phyloP scores from a whole-genome alignment of 1,139 yeast genomes.

The Magnusiomyces ingens region DNA sequence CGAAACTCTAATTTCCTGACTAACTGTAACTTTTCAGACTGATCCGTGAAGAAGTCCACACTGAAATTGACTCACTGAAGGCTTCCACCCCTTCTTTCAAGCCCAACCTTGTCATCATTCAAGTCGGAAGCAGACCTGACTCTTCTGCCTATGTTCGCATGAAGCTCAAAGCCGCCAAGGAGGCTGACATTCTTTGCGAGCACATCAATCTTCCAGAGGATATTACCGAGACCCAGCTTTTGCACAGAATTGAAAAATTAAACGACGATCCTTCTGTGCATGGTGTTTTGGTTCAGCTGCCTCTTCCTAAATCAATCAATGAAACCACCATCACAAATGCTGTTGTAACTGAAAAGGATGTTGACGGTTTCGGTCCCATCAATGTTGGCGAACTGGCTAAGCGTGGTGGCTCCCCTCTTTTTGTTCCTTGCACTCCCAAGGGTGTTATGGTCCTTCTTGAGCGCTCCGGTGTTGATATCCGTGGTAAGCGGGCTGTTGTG shows the following conservation, averaged over 20 bases:
- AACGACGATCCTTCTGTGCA: constrained; percentile 69
- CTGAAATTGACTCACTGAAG: constrained; percentile 47
- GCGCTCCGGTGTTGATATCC: constrained; percentile 54
- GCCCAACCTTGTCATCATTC: constrained; percentile 78
- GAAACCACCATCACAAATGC: constrained; percentile 74
- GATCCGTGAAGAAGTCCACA: constrained; percentile 24
- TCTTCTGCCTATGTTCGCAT: constrained; percentile 86
- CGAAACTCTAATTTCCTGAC: background rate
- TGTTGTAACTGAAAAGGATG: constrained; percentile 77
- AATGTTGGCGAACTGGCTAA: constrained; percentile 90
- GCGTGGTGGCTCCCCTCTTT: constrained; percentile 76
- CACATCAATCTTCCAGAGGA: constrained; percentile 30
- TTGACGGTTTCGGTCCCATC: constrained; percentile 88
- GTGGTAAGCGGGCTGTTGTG: constrained; percentile 86
- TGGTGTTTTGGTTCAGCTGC: constrained; percentile 89
- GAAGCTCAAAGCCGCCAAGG: constrained; percentile 83
- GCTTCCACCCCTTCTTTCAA: constrained; percentile 50
- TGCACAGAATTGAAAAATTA: constrained; percentile 51
- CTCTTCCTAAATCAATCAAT: constrained; percentile 74
- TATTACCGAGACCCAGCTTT: constrained; percentile 34
- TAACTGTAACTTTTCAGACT: constrained; percentile 3
- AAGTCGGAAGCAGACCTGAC: constrained; percentile 86
- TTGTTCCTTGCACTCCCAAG: constrained; percentile 93
- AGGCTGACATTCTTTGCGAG: constrained; percentile 34
- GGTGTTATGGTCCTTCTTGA: constrained; percentile 79